These are phyloP conservation scores for Lyophyllum decastes DNA, from an alignment of 768 basidiomycete species.

Conservation along the genomic window DNA sequence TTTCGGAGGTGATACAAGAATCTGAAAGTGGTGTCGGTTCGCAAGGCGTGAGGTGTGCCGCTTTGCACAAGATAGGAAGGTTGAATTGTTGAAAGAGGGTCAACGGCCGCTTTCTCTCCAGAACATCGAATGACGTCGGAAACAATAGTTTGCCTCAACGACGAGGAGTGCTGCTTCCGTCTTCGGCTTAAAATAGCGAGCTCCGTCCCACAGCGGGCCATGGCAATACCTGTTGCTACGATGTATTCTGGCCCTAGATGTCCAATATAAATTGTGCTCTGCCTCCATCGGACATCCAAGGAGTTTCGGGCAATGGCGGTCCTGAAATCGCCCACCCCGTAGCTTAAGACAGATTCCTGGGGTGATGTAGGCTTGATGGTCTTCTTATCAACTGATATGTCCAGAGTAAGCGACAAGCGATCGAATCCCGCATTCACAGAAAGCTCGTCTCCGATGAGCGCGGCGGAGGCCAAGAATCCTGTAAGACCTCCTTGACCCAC, in stretches of 20 bases:
- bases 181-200: constrained; percentile 24
- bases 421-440: constrained; percentile 23
- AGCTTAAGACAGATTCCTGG: constrained; percentile 28
- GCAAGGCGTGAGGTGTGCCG: constrained; percentile 66
- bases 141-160: constrained; percentile 40
- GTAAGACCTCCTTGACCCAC: constrained; percentile 23
- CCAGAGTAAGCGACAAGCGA: constrained; percentile 22
- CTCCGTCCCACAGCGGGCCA: constrained; percentile 25
- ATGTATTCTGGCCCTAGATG: constrained; percentile 45
- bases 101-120: constrained; percentile 52
- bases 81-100: constrained; percentile 81
- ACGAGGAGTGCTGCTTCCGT: constrained; percentile 29
- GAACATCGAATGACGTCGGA: constrained; percentile 52
- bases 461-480: constrained; percentile 23
- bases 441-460: constrained; percentile 15
- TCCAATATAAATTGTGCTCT: constrained; percentile 30
- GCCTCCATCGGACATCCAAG: constrained; percentile 18
- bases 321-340: constrained; percentile 15
- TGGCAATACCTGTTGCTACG: constrained; percentile 31
- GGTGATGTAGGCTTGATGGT: constrained; percentile 22
- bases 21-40: constrained; percentile 71
- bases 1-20: constrained; percentile 80
- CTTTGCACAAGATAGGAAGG: constrained; percentile 82
- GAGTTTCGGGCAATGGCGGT: constrained; percentile 4
- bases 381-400: constrained; percentile 33